Base-by-base conservation (phyloP, 2,329 filamentous ascomycete species). In the Apiospora marii region DNA sequence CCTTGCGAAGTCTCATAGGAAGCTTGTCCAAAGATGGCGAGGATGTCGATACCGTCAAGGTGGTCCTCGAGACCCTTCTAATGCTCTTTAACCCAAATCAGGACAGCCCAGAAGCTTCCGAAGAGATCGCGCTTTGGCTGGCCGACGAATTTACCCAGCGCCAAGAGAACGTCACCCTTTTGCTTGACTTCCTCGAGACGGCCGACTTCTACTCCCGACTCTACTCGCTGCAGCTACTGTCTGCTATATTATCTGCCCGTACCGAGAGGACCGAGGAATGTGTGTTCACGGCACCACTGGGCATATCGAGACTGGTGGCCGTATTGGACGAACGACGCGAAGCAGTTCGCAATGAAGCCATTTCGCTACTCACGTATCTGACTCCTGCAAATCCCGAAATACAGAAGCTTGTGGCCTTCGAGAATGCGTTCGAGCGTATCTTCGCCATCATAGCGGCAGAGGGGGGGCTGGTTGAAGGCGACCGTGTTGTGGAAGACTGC, bases 81-180 rank as follows among this genome's bases (percentile, higher is more conserved):
- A 96, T 97, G 92, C 91, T 99, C 53, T 98, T 98, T 82, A 91
- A 84, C 75, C 90, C 91, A 53, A 92, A 92, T 77, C 86, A 89
- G 77, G 85, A 87, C 80, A 97, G 94, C 87, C 89, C 94, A 44
- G 96, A 98, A 87, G 94, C 96, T 71, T 98, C 96, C 19, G 96
- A 98, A 76, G 96, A 99, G 83, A 97, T 99, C 78, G 93, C 93
- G 24, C 86, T 98, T 41, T 99, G 96, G 95, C 88, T 99, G 73
- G 96, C 96, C 71, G 96, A 99, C 83, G 96, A 98, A 83, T 99
- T 99, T 81, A 98, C 96, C 46, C 95, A 98, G 87, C 92, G 94
- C 75, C 95, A 98, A 89, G 96, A 98, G 84, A 98, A 99, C 82
- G 96, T 98, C 74, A 96, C 94, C 1, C 87, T 96, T 22, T 89